Base-by-base conservation (phyloP, 768 basidiomycete genomes). In the Collybiopsis confluens region DNA sequence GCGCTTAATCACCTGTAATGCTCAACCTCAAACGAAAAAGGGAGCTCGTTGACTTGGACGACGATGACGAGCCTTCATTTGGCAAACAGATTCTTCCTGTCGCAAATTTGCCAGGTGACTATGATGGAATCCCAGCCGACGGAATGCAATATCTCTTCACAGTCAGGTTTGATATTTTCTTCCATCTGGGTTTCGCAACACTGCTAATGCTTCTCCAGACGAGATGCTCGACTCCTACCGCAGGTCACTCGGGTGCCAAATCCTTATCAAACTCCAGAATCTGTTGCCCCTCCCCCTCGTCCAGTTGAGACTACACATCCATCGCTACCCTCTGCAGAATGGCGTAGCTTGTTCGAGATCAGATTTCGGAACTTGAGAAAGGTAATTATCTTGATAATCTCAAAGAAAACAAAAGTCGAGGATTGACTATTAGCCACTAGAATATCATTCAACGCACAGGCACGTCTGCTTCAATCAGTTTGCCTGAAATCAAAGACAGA, bases 131-230 rank as follows among this genome's bases (percentile, higher is more conserved):
- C 45, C 89, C 90, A 0, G 65, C 68, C 61, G 85, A 92, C 68
- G 90, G 90, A 2, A 59, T 87, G 76, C 78, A 92, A 61, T 92
- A 92, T 65, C 74, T 92, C 40, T 91, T 92, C 67, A 81, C 81
- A 47, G 90, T 92, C 40, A 79, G 90, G 90, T 90, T 64, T 48
- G 72, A 59, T 6, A 5, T 2, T 48, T 54, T 54, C 16, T 23
- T 43, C 48, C 6, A 24, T 47, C 38, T 18, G 27, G 55, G 45
- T 42, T 20, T 47, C n/a, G n/a, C n/a, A n/a, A n/a, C n/a, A n/a
- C n/a, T n/a, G n/a, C n/a, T n/a, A 20, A 48, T 52, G 45, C 26
- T 47, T 42, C 9, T 44, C 51, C 55, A 92, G 90, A 59, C 85
- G 90, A 52, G 86, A 90, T 63, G 85, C 86, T 51, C 79, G 80